Evolutionary conservation across 2,329 filamentous ascomycete genomes (phyloP).

Genomic region (Clonostachys rhizophaga): DNA sequence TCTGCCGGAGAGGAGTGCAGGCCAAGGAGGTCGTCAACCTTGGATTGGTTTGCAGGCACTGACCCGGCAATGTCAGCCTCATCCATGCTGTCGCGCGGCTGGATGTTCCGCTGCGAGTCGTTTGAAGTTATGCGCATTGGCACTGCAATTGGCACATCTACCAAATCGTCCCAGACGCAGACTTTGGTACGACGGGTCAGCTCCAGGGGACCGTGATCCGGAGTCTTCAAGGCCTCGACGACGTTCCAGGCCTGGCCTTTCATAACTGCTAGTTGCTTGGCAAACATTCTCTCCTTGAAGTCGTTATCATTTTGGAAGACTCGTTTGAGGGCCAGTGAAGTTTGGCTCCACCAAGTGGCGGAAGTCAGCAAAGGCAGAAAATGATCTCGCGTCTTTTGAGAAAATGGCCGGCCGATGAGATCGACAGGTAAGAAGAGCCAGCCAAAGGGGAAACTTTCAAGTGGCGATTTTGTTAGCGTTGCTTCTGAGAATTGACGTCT

Average conservation of each 20-base stretch:
- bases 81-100: slow-evolving; percentile 47
- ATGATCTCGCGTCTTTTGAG: slow-evolving; percentile 86
- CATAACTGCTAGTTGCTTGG: slow-evolving; percentile 97
- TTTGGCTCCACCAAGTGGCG: slow-evolving; percentile 95
- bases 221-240: slow-evolving; percentile 90
- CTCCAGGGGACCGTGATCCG: slow-evolving; percentile 89
- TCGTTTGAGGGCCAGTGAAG: slow-evolving; percentile 76
- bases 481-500: background rate
- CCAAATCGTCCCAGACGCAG: slow-evolving; percentile 96
- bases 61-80: slow-evolving; percentile 80
- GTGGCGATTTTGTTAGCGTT: background rate
- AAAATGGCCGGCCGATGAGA: slow-evolving; percentile 93
- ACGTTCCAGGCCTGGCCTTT: slow-evolving; percentile 99
- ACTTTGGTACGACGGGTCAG: slow-evolving; percentile 86
- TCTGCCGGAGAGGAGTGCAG: slow-evolving; percentile 57
- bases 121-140: slow-evolving; percentile 80
- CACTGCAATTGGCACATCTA: slow-evolving; percentile 91
- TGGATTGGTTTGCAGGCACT: slow-evolving; percentile 19
- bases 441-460: slow-evolving; percentile 82
- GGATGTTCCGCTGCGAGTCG: slow-evolving; percentile 69
- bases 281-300: slow-evolving; percentile 98
- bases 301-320: slow-evolving; percentile 91
- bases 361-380: slow-evolving; percentile 95
- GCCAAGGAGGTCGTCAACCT: slow-evolving; percentile 65
- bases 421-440: slow-evolving; percentile 98